Base-by-base conservation (phyloP, 164 flowering plant species). In the Umbilicus rupestris region DNA sequence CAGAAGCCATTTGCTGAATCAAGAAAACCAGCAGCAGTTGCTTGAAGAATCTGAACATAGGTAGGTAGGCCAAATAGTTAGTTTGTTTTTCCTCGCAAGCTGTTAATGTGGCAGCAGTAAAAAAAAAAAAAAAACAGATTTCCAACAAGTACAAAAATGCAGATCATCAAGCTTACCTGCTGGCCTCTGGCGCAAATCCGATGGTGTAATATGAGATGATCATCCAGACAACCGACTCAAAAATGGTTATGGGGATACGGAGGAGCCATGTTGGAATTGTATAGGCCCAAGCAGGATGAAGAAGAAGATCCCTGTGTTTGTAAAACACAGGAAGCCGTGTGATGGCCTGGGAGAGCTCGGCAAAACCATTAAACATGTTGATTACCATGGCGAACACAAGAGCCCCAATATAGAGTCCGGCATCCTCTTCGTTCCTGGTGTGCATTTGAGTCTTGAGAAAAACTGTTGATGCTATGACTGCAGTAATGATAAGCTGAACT, bases 141-240 rank as follows among this genome's bases (percentile, higher is more conserved):
- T 22, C 42, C 20, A 31, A 16, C 5, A 42, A 14, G 11, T 11
- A 26, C 2, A 22, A 0, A 42, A 65, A 44, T 19, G 41, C 26
- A 26, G 4, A 22, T 45, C 12, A 16, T 29, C 35, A 46, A 59
- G 50, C 14, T 59, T 73, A 89, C 99, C 97, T 86, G 87, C 84
- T 77, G 39, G 95, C 85, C 70, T 92, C 95, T 7, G 98, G 98
- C 3, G 98, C 91, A 64, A 87, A 95, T 39, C 99, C 99, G 2
- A 92, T 86, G 39, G 91, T 74, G 74, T 81, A 92, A 66, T 95
- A 95, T 0, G 97, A 82, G 19, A 81, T 57, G 39, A 68, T 69
- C 73, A 82, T 74, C 96, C 95, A 95, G 70, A 87, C 85, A 7
- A 77, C 20, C 3, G 97, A 69, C 66, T 95, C 99, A 8, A 88